Evolutionary conservation across 805 yeast species (phyloP), one percentile per base, ranked within the genome.

Genomic region (Candida arabinofermentans): DNA sequence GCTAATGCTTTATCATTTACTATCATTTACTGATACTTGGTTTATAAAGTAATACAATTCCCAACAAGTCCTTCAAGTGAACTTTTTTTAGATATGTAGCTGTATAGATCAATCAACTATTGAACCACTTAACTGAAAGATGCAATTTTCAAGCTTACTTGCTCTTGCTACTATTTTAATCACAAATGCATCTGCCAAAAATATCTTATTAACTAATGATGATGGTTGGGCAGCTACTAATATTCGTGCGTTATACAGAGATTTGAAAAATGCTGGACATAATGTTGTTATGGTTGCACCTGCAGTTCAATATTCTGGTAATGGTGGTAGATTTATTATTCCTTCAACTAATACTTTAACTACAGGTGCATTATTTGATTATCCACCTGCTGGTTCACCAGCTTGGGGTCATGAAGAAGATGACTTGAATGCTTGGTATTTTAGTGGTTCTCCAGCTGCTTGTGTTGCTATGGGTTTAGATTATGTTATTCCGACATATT

Each of bases 211-310:
- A 30, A 70, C 81, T 46, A 76, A 77, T 51, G 83, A 77, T 53
- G 83, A 77, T 48, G 71, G 75, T 16, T 77, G 77, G 76, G 74
- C 72, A 3, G 62, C 80, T 5, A 72, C 81, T 36, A 75, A 75
- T 53, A 73, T 77, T 54, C 70, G 82, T 55, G 78, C 81, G 13
- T 58, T 76, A 10, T 77, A 76, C 67, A 59, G 69, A 39, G 74
- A 65, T 27, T 66, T 75, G 46, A 66, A 57, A 22, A 50, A 53
- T 9, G 78, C 73, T n/a, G 78, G 77, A 24, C 72, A 75, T 54
- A 65, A 61, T 42, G 80, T 74, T 32, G 59, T 69, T 37, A 49
- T 73, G 50, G 76, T 72, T 27, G 80, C 80, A 9, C 81, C 81
- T 36, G 74, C 68, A 19, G 66, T 67, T 30, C 75, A 72, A 49